Base-by-base conservation (phyloP, 129 eudicot genomes). In the Heracleum sosnowskyi region DNA sequence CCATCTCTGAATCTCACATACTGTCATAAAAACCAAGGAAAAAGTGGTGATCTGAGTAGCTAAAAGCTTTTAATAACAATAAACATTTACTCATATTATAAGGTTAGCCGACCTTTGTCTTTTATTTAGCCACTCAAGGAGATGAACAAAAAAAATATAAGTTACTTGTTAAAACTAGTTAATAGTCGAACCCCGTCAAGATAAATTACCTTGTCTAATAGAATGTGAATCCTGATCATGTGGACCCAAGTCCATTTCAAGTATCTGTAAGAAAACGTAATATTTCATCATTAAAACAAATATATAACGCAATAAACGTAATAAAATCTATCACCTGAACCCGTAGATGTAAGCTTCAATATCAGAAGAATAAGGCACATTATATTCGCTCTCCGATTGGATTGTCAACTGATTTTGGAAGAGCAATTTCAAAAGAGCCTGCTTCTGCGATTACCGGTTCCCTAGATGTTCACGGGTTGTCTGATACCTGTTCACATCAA, bases 351-450 rank as follows among this genome's bases (percentile, higher is more conserved):
- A 93, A 77, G 96, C 97, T 85, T 93, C 98, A 77, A 93, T 78
- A 83, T 93, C 98, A 76, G 98, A 93, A 85, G 84, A 91, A 84
- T 86, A 89, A 77, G 98, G 97, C 76, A 93, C 86, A 28, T 91
- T 97, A 78, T 86, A 87, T 79, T 91, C 98, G 80, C 87, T 85
- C 76, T 82, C 85, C 22, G 90, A 80, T 76, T 91, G 86, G 64
- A 57, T 86, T 87, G 46, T 60, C 84, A 46, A 76, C 69, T 79
- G 84, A 42, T 85, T 90, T 91, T 81, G 91, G 85, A 82, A 76
- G 77, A 78, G 68, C 82, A 75, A 40, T 74, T 80, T 79, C 84
- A 42, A 66, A 70, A 29, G 85, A 64, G 46, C 91, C 86, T 79
- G 81, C 84, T 79, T 82, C 91, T 53, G 83, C 76, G 53, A 81